Conservation (phyloP, 2,329 filamentous ascomycete species). For the Clonostachys rosea region DNA sequence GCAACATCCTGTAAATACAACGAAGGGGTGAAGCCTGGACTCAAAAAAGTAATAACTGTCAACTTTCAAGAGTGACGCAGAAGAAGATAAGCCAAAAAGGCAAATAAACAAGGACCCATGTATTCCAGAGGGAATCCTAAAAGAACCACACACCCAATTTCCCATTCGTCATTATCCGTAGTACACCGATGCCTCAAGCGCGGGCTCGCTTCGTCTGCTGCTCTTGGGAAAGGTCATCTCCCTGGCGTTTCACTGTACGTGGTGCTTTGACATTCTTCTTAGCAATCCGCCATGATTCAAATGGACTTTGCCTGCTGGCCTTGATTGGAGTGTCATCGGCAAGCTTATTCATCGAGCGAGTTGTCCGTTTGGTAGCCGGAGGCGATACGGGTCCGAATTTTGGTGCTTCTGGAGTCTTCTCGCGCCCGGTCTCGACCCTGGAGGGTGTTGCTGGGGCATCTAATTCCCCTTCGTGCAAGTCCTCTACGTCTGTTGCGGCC, state of each 20-base stretch:
- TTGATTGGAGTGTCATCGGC: conserved; percentile 34
- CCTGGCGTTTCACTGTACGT: conserved; percentile 2
- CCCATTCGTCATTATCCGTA: neutral
- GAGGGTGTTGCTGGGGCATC: conserved; percentile 28
- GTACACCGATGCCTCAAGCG: too few species aligned
- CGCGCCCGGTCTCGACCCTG: conserved; percentile 16
- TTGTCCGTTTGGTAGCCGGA: conserved; percentile 56
- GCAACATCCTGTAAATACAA: neutral
- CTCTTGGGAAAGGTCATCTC: too few species aligned
- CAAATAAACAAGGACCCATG: neutral
- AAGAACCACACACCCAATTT: neutral
- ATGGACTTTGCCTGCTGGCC: conserved; percentile 7
- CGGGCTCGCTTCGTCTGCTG: too few species aligned
- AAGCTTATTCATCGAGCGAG: conserved; percentile 50
- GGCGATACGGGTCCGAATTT: conserved; percentile 56
- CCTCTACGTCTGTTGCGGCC: conserved; percentile 54
- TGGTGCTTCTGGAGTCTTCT: conserved; percentile 44
- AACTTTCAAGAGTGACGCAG: neutral
- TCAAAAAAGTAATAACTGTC: neutral
- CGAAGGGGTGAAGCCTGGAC: neutral
- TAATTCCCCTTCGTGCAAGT: conserved; percentile 22
- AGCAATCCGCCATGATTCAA: too few species aligned
- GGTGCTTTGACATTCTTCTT: too few species aligned
- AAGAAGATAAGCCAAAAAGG: neutral
- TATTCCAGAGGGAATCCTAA: too few species aligned